Evolutionary conservation across 768 basidiomycete genomes (phyloP).

Genomic region (Dioszegia hungarica): DNA sequence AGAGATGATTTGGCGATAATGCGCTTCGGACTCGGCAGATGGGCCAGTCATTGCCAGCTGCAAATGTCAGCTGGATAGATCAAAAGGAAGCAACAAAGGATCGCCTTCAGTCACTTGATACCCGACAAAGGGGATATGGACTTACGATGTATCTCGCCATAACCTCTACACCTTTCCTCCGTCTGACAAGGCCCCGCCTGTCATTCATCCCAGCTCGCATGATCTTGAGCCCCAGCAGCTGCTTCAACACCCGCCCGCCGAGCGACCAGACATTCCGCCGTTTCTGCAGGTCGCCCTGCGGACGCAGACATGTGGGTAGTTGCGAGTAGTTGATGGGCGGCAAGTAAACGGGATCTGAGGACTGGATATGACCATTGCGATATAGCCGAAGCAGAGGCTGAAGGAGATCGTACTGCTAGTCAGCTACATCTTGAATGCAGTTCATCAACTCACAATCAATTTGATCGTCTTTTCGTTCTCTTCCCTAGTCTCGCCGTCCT

Average conservation of each 20-base stretch:
- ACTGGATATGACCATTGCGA: constrained; percentile 37
- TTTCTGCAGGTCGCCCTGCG: constrained; percentile 27
- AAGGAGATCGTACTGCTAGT: constrained; percentile 31
- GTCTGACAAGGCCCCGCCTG: constrained; percentile 1
- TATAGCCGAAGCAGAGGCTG: constrained; percentile 28
- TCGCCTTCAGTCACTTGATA: too few relatives aligned
- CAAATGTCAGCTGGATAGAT: not conserved
- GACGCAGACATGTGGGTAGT: constrained; percentile 19
- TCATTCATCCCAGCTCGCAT: not conserved
- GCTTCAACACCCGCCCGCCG: constrained; percentile 18
- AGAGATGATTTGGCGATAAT: constrained; percentile 25
- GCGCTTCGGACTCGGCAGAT: constrained; percentile 6
- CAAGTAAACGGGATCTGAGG: constrained; percentile 28
- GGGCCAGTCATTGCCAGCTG: constrained; percentile 29
- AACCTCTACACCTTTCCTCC: constrained; percentile 17
- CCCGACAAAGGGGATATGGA: not conserved
- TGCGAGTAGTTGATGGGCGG: constrained; percentile 30
- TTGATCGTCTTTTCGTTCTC: constrained; percentile 12
- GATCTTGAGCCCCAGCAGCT: constrained; percentile 10
- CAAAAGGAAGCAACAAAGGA: not conserved
- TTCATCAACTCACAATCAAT: constrained; percentile 19
- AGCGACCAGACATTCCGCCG: constrained; percentile 30
- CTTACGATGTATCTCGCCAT: constrained; percentile 37
- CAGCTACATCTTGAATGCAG: not conserved
- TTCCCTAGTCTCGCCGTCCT: not conserved